These are phyloP conservation scores for Sutorius australiensis DNA, from an alignment of 768 basidiomycete species.

Conservation along the genomic window DNA sequence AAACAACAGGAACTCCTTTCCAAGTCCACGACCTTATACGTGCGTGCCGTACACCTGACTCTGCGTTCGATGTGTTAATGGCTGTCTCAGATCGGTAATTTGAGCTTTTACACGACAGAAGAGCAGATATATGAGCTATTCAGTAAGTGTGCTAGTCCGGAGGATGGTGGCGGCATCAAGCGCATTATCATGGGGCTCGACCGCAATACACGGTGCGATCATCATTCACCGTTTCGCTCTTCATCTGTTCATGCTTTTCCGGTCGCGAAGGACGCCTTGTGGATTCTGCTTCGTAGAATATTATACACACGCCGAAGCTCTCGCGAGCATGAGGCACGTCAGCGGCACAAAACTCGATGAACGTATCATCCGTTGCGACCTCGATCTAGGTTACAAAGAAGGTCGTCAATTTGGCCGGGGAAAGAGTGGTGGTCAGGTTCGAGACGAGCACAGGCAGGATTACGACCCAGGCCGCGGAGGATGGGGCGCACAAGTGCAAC, in stretches of 20 bases:
- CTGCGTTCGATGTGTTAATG: constrained; percentile 18
- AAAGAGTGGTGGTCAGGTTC: constrained; percentile 93
- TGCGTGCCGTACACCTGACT: constrained; percentile 39
- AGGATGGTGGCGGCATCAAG: constrained; percentile 87
- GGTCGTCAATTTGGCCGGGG: constrained; percentile 97
- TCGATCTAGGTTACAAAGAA: constrained; percentile 95
- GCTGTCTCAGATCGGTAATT: constrained; percentile 69
- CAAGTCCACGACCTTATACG: constrained; percentile 88
- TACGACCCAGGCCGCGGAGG: constrained; percentile 96
- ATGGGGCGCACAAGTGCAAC: constrained; percentile 87
- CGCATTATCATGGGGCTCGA: constrained; percentile 95
- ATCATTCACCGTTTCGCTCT: not conserved
- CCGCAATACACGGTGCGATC: constrained; percentile 71
- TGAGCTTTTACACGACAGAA: constrained; percentile 93
- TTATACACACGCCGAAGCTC: constrained; percentile 90
- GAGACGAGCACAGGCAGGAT: constrained; percentile 96
- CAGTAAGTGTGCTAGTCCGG: constrained; percentile 82
- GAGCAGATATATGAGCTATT: constrained; percentile 95
- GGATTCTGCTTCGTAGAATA: constrained; percentile 97
- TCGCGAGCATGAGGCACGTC: constrained; percentile 89
- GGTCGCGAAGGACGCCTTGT: constrained; percentile 69
- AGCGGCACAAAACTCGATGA: constrained; percentile 99
- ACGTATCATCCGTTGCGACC: constrained; percentile 94
- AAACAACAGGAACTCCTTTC: constrained; percentile 76
- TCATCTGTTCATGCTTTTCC: constrained; percentile 5